Conservation (phyloP, 306 rosid genomes). For the Senna tora region DNA sequence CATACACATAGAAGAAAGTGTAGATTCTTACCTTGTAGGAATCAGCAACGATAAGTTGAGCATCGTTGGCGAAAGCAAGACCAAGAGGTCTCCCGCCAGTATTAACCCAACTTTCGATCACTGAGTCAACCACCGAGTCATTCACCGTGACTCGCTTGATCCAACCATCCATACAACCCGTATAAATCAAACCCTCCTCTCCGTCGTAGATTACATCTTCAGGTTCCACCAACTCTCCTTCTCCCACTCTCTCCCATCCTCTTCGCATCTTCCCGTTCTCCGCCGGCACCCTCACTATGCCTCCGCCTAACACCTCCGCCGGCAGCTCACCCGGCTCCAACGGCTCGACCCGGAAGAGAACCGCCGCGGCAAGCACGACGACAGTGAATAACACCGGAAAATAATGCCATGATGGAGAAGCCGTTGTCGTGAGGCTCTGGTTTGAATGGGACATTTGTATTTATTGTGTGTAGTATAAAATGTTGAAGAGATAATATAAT, state of each 20-base stretch:
- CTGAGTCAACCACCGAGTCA: constrained; percentile 49
- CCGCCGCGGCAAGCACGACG: too few species aligned
- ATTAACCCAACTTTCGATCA: constrained; percentile 61
- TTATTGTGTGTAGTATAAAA: too few species aligned
- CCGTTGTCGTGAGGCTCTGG: neutral
- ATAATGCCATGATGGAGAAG: constrained; percentile 16
- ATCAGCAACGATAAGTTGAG: constrained; percentile 55
- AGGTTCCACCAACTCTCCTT: constrained; percentile 43
- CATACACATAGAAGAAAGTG: too few species aligned
- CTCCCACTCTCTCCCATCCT: constrained; percentile 49
- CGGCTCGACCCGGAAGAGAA: constrained; percentile 50
- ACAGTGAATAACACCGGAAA: neutral
- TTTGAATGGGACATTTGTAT: too few species aligned
- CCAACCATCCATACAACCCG: constrained; percentile 81
- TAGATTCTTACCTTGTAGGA: constrained; percentile 52
- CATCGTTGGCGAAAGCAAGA: constrained; percentile 39
- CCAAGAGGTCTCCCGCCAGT: constrained; percentile 86
- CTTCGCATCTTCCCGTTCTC: constrained; percentile 40
- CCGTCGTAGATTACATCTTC: constrained; percentile 63
- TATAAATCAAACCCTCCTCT: constrained; percentile 51
- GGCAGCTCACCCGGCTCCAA: constrained; percentile 54
- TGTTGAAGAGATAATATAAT: too few species aligned
- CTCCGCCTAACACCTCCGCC: constrained; percentile 30
- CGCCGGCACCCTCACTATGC: constrained; percentile 19
- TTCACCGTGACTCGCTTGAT: constrained; percentile 59